Base-by-base conservation (phyloP, 495 filamentous ascomycete species). In the Aspergillus olivimuriae region DNA sequence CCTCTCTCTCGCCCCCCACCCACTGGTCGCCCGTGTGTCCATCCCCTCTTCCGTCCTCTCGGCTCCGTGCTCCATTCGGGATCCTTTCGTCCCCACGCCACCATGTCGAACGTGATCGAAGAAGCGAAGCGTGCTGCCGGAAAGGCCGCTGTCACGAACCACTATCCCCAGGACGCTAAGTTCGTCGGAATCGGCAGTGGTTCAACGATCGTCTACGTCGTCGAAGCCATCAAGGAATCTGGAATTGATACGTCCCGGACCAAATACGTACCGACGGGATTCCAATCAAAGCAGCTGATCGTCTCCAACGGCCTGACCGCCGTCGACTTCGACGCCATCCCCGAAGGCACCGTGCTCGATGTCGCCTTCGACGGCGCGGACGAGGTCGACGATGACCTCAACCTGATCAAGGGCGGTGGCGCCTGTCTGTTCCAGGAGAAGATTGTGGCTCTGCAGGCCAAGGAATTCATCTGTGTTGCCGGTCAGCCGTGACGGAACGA, bases 341-440 rank as follows among this genome's bases (percentile, higher is more conserved):
- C 86, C 5, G 60, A 71, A 15, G 69, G 76, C 14, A 75, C 66
- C 14, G 55, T 71, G 12, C 72, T 92, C 39, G 89, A 95, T 56
- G 82, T 97, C 21, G 82, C 82, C 22, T 97, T 97, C 54, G 91
- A 96, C 65, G 91, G 92, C 28, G 94, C 92, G 17, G 92, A 98
- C 61, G 92, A 98, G 70, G 89, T 98, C 20, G 92, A 98, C 62
- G 86, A 87, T 17, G 86, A 89, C 30, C 65, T 98, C 40, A 98
- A 97, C 66, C 87, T 89, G 58, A 95, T 98, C 67, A 98, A 98
- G 70, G 92, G 92, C 34, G 92, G 92, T 12, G 92, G 92, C 34
- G 92, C 89, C 20, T 98, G 94, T 65, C 67, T 96, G 46, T 96
- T 94, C 74, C 94, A 97, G 67, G 92, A 98, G 72, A 98, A 98